These are phyloP conservation scores for Fragaria ananassa DNA, from an alignment of 306 rosid genomes.

Conservation along the genomic window DNA sequence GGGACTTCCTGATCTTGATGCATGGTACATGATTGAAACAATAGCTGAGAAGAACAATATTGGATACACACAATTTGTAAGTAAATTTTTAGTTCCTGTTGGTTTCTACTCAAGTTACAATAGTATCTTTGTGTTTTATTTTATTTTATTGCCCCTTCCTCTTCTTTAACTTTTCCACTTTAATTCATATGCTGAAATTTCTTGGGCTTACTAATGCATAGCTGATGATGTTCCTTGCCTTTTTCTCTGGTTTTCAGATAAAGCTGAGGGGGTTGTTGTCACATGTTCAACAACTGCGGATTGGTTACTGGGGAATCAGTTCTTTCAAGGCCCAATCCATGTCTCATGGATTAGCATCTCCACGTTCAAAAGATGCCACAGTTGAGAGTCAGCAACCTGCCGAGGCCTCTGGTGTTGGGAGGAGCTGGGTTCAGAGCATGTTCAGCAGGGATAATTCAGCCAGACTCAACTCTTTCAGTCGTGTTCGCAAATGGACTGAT, in stretches of 20 bases:
- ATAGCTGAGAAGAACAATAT: conserved; percentile 86
- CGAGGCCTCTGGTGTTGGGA: conserved; percentile 84
- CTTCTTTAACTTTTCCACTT: background rate
- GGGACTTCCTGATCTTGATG: conserved; percentile 88
- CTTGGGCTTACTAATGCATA: conserved; percentile 15
- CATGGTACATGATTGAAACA: conserved; percentile 95
- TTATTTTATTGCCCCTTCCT: background rate
- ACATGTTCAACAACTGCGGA: conserved; percentile 74
- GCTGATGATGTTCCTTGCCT: conserved; percentile 24
- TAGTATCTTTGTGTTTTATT: background rate
- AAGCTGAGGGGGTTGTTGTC: conserved; percentile 90
- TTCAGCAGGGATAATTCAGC: conserved; percentile 75
- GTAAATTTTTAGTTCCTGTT: conserved; percentile 23
- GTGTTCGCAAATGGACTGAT: conserved; percentile 86
- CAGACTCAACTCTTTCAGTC: conserved; percentile 74
- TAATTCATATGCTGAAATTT: conserved; percentile 20
- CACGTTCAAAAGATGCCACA: conserved; percentile 62
- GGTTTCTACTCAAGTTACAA: background rate
- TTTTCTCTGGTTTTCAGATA: conserved; percentile 54
- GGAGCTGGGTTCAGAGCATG: conserved; percentile 99
- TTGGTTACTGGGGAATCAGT: conserved; percentile 83
- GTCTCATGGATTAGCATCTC: conserved; percentile 73
- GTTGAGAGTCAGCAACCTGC: conserved; percentile 85
- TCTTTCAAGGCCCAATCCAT: conserved; percentile 62
- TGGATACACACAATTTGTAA: conserved; percentile 92